Evolutionary conservation across 208 protist species (phyloP).

Genomic region (Novymonas esmeraldas): DNA sequence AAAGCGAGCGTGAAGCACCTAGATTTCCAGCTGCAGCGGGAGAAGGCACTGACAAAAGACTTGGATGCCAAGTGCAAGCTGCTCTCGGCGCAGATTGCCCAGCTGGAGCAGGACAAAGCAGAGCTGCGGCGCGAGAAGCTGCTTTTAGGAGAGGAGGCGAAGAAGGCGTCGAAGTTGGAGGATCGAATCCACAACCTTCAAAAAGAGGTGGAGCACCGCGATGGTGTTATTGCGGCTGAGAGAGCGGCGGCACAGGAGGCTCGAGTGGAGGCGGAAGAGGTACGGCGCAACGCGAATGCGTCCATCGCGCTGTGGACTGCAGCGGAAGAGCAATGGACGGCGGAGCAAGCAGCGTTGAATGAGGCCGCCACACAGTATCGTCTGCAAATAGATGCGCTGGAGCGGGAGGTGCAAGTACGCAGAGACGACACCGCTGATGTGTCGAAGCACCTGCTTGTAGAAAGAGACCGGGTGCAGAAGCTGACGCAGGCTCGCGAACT

Average conservation of each 20-base stretch:
- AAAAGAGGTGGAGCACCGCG: conserved; percentile 64
- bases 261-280: conserved; percentile 60
- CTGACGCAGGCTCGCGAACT: conserved; percentile 23
- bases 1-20: conserved; percentile 72
- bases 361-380: conserved; percentile 36
- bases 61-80: conserved; percentile 73
- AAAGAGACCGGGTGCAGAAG: conserved; percentile 40
- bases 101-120: conserved; percentile 85
- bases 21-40: conserved; percentile 81
- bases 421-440: conserved; percentile 21
- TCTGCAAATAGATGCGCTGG: conserved; percentile 12
- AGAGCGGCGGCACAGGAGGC: conserved; percentile 37
- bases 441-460: conserved; percentile 32
- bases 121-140: conserved; percentile 79
- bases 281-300: conserved; percentile 65
- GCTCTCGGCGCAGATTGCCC: conserved; percentile 63
- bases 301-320: conserved; percentile 77
- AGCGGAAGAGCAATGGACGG: conserved; percentile 79
- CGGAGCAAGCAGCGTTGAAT: conserved; percentile 59
- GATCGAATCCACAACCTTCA: conserved; percentile 69
- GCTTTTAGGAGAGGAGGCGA: conserved; percentile 59
- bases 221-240: conserved; percentile 51
- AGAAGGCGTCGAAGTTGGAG: conserved; percentile 61
- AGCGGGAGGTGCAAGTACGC: conserved; percentile 15
- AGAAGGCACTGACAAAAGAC: conserved; percentile 63